A percentile compares a stretch with the other conserved stretches of the same genome.
phyloP scores from a whole-genome alignment of 108 stramenopile species.

The Cyclotella cryptica region DNA sequence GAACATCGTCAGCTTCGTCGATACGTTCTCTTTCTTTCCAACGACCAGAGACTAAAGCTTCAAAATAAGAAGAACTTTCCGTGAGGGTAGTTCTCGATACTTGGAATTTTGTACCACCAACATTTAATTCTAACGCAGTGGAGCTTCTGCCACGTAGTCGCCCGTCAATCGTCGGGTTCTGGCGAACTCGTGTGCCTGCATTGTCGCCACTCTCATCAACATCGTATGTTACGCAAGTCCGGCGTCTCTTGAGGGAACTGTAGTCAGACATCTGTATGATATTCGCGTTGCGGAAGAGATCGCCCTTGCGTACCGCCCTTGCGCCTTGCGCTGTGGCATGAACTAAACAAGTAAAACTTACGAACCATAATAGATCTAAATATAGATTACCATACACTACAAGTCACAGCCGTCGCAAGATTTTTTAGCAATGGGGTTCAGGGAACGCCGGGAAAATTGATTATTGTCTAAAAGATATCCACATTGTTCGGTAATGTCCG shows the following conservation, averaged over 20 bases:
- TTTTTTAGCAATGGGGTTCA: too few relatives aligned
- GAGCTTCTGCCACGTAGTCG: background rate
- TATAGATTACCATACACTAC: too few relatives aligned
- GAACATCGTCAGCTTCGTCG: background rate
- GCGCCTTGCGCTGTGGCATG: too few relatives aligned
- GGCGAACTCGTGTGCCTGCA: background rate
- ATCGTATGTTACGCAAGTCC: background rate
- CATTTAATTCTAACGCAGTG: background rate
- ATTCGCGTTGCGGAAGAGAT: too few relatives aligned
- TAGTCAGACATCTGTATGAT: conserved; percentile 3
- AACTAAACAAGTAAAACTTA: too few relatives aligned
- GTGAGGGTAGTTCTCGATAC: conserved; percentile 21
- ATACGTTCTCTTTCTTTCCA: conserved; percentile 11
- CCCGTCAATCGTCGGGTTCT: too few relatives aligned
- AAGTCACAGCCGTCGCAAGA: too few relatives aligned
- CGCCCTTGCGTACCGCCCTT: too few relatives aligned
- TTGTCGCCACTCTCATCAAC: background rate
- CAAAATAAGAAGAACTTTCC: conserved; percentile 20
- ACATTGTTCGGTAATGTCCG: too few relatives aligned
- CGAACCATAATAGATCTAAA: too few relatives aligned
- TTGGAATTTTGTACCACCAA: conserved; percentile 29
- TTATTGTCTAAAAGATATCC: too few relatives aligned
- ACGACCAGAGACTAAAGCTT: conserved; percentile 23
- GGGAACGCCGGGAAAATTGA: too few relatives aligned
- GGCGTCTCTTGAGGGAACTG: background rate